phyloP scores from a whole-genome alignment of 192 early-diverging fungal genomes.

The Podila horticola region DNA sequence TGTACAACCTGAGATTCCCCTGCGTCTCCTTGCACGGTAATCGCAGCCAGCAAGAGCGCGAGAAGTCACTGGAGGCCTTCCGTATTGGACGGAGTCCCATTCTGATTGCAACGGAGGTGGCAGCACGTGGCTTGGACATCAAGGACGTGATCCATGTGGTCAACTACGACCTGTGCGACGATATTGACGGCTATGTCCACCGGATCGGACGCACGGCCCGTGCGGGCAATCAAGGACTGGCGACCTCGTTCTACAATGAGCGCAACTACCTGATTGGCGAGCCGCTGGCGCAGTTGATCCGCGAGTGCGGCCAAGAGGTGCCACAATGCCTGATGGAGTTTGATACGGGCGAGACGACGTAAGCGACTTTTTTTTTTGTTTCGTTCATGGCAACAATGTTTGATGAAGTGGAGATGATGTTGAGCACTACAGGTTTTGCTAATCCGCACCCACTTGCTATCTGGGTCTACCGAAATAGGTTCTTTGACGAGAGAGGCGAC shows the following conservation, averaged over 20 bases:
- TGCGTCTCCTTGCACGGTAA: slow-evolving; percentile 90
- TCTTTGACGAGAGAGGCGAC: neutral
- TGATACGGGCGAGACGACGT: slow-evolving; percentile 12
- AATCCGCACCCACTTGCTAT: neutral
- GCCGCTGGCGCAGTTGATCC: slow-evolving; percentile 59
- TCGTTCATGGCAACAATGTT: neutral
- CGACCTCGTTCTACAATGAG: slow-evolving; percentile 66
- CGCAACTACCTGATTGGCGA: slow-evolving; percentile 52
- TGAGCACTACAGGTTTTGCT: no score
- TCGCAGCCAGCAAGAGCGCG: slow-evolving; percentile 82
- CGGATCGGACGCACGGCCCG: slow-evolving; percentile 80
- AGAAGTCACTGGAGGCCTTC: slow-evolving; percentile 79
- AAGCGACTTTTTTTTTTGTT: neutral
- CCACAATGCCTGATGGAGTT: slow-evolving; percentile 60
- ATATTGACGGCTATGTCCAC: slow-evolving; percentile 91
- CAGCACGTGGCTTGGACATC: slow-evolving; percentile 88
- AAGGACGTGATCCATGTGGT: slow-evolving; percentile 87
- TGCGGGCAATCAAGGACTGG: slow-evolving; percentile 68
- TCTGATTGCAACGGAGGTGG: slow-evolving; percentile 89
- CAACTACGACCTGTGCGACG: slow-evolving; percentile 85
- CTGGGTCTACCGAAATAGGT: neutral
- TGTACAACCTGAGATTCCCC: slow-evolving; percentile 74
- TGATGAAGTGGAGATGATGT: neutral
- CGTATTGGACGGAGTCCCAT: slow-evolving; percentile 66
- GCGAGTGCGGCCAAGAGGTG: slow-evolving; percentile 66